Conservation (phyloP, 129 eudicot genomes). For the Artemisia tridentata region DNA sequence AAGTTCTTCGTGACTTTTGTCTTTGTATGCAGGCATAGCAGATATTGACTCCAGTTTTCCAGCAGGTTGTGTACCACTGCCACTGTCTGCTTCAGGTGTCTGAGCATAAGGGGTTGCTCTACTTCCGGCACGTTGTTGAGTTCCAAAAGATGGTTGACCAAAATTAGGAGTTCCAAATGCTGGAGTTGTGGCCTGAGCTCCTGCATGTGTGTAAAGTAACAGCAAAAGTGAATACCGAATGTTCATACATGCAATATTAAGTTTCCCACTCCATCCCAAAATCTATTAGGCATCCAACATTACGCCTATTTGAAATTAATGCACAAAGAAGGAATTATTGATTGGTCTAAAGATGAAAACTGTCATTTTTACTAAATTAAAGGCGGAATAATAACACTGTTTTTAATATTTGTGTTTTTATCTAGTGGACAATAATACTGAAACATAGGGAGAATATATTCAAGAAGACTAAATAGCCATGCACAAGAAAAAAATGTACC, state of each 20-base stretch:
- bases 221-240: conserved; percentile 8
- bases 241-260: too few species aligned
- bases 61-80: conserved; percentile 58
- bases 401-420: too few species aligned
- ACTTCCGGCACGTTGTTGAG: conserved; percentile 79
- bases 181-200: conserved; percentile 69
- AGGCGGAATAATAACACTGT: too few species aligned
- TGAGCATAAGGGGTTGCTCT: conserved; percentile 74
- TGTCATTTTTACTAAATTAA: too few species aligned
- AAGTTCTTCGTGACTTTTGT: conserved; percentile 91
- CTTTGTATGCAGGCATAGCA: conserved; percentile 92
- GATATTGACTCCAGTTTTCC: conserved; percentile 91
- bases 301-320: too few species aligned
- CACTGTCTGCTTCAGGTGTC: conserved; percentile 67
- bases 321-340: too few species aligned
- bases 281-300: too few species aligned
- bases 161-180: conserved; percentile 61
- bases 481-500: conserved; percentile 44
- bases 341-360: too few species aligned
- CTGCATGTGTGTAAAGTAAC: conserved; percentile 38
- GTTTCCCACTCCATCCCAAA: too few species aligned
- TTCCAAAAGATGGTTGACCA: conserved; percentile 73
- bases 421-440: too few species aligned
- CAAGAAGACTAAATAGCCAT: conserved; percentile 12
- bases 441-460: neutral